Base-by-base conservation (phyloP, 441 rosid genomes). In the Aleurites moluccanus region DNA sequence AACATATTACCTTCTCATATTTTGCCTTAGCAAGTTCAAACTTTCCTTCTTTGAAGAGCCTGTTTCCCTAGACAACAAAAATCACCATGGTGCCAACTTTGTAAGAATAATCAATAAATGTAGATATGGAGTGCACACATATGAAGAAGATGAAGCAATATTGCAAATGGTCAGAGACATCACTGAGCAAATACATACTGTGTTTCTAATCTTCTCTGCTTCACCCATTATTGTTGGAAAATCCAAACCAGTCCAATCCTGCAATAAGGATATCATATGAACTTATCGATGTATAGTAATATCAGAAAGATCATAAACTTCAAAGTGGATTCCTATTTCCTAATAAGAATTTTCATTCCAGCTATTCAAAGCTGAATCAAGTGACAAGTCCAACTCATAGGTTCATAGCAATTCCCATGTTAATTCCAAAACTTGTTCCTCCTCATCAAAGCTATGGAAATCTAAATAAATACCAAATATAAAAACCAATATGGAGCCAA, bases 171-270 rank as follows among this genome's bases (percentile, higher is more conserved):
- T 64, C 70, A 59, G 53, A 76, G 42, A 52, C 28, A 23, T 72
- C 56, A 75, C 27, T 69, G 70, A 73, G 75, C 21, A 70, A 6
- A 4, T 67, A 30, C 88, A 79, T 89, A 96, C 98, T 80, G 92
- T 91, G 84, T 79, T 85, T 84, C 98, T 88, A 74, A 92, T 96
- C 77, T 86, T 89, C 74, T 91, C 96, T 66, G 99, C 98, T 55
- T 96, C 99, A 68, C 88, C 88, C 99, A 96, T 93, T 87, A 96
- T 90, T 80, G 84, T 86, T 79, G 87, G 85, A 76, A 96, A 96
- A 88, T 88, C 86, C 88, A 96, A 74, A 62, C 98, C 98, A 65
- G 97, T 96, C 99, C 99, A 96, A 67, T 96, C 99, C 99, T 94
- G 95, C 63, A 74, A 79, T 64, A 73, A 66, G 70, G 64, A 64